phyloP scores from a whole-genome alignment of 805 yeast species.

The Blastobotrys robertii region DNA sequence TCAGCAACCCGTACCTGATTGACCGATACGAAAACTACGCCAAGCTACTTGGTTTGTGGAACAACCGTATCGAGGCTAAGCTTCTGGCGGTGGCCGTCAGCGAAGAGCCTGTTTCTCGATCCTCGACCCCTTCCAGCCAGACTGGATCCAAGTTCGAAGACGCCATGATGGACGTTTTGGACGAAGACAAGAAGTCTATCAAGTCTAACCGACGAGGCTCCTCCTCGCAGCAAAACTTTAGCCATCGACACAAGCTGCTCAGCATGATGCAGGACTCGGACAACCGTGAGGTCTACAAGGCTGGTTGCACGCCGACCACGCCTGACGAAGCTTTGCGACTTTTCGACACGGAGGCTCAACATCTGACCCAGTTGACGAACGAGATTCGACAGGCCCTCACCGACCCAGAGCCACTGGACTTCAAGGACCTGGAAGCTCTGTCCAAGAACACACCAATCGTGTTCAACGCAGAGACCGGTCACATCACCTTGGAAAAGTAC shows the following conservation, averaged over 20 bases:
- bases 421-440: neutral
- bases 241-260: no score
- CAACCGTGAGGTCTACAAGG: no score
- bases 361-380: neutral
- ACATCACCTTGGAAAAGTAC: conserved; percentile 3
- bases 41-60: conserved; percentile 23
- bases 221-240: no score
- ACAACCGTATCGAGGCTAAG: conserved; percentile 1
- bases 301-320: no score
- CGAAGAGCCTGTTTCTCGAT: neutral
- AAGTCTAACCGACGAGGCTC: no score
- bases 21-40: conserved; percentile 26
- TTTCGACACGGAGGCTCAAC: neutral
- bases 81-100: neutral
- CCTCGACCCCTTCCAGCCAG: neutral
- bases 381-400: neutral
- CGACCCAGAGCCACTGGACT: neutral
- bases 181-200: neutral
- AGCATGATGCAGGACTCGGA: no score
- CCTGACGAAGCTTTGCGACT: neutral
- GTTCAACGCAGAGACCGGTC: conserved; percentile 3
- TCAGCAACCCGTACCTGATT: conserved; percentile 28
- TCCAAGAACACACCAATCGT: conserved; percentile 1
- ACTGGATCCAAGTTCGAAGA: conserved; percentile 2
- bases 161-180: conserved; percentile 1